Base-by-base conservation (phyloP, 257 asterid species). In the Eucommia ulmoides region DNA sequence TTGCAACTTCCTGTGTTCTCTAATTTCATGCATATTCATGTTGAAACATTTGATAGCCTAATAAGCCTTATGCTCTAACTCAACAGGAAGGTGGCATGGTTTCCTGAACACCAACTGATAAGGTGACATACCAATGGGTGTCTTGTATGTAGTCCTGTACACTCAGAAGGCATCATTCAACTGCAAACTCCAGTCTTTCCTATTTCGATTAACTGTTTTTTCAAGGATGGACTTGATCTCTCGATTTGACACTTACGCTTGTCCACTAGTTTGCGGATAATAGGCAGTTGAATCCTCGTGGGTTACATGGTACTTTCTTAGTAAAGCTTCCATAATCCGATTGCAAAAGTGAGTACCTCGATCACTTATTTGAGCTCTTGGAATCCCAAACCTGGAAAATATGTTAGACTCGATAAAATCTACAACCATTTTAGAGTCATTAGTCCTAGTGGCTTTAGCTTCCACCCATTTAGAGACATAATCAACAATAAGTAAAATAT, bases 161-260 rank as follows among this genome's bases (percentile, higher is more conserved):
- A 18, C n/a, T 18, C 45, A 29, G 6, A 29, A 29, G 38, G 12
- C 38, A 29, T 29, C 38, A 29, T 29, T 29, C 38, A 29, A 29
- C 17, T 18, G 45, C 15, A 38, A 12, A 38, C 45, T 38, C 45
- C 2, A 12, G n/a, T 38, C 5, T 12, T 38, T 38, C n/a, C 15
- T 38, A 38, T 18, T 38, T 38, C 3, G 45, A 38, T 15, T 38
- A 12, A 38, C 45, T 15, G 45, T 38, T 12, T 12, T 38, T 38
- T 38, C 45, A 38, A 38, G 7, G 45, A 38, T 38, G 45, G 15
- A 38, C 5, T 38, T 38, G 45, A 38, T 38, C 45, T 38, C 45
- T 38, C n/a, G 45, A 38, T 38, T 38, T 38, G 45, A 38, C 45
- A 38, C 45, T 38, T 38, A 8, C 45, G n/a, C n/a, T 38, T 38